A percentile compares a stretch with the other conserved stretches of the same genome.
Evolutionary conservation across 75 land plant species (phyloP).

Genomic region (Sequoiadendron giganteum): DNA sequence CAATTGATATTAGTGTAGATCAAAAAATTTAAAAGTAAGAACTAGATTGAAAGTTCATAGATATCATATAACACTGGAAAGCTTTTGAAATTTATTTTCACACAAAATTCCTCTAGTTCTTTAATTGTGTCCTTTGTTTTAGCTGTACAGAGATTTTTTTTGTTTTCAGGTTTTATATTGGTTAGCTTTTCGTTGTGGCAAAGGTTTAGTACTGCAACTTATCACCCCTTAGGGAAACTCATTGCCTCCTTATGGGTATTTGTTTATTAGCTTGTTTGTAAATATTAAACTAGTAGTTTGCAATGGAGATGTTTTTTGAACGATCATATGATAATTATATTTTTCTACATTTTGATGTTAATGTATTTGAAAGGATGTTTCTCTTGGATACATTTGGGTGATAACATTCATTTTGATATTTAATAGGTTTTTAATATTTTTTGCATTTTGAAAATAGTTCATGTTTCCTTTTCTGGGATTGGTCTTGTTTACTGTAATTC

Average conservation of each 20-base stretch:
- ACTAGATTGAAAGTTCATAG: neutral
- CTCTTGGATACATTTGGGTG: neutral
- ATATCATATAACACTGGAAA: neutral
- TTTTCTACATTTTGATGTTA: neutral
- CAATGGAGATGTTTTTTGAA: neutral
- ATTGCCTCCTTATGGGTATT: neutral
- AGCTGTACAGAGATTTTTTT: neutral
- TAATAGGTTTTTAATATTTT: neutral
- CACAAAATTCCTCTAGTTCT: neutral
- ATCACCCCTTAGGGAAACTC: neutral
- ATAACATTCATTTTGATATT: neutral
- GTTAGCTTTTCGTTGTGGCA: neutral
- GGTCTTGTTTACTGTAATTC: neutral
- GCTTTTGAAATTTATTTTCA: neutral
- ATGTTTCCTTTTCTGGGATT: neutral
- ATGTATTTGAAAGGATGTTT: neutral
- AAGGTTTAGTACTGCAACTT: neutral
- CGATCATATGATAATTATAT: neutral
- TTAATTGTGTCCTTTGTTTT: neutral
- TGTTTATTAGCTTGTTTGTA: neutral
- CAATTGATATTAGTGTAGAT: neutral
- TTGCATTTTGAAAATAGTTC: neutral
- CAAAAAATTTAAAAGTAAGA: neutral
- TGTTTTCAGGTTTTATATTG: neutral
- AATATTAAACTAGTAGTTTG: neutral